Evolutionary conservation across 768 basidiomycete species (phyloP), one percentile per base, ranked within the genome.

Genomic region (Leccinellum luteum): DNA sequence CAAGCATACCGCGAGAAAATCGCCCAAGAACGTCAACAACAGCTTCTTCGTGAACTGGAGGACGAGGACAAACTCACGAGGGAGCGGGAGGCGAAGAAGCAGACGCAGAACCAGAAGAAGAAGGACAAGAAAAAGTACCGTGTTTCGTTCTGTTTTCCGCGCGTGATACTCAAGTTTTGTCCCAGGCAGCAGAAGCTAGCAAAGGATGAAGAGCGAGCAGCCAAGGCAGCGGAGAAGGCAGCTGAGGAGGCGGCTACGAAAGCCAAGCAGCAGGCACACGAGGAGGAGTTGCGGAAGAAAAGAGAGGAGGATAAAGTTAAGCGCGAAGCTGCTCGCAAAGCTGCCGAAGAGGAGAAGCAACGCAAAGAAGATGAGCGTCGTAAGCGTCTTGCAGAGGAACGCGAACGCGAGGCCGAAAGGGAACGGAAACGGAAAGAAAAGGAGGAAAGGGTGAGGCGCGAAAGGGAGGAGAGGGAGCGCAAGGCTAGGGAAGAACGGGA

Each of bases 1-100:
- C 90, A 94, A 67, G 94, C 96, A 14, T 98, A 96, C 69, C 89
- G 96, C 35, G 96, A 98, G 76, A 89, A 92, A 73, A 92, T 98
- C 17, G 96, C 97, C 13, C 93, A 96, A 70, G 95, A 96, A 74
- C 85, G 94, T 63, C 95, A 98, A 73, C 77, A 90, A 59, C 95
- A 98, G 65, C 81, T 99, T 21, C 79, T 99, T 56, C 86, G 92
- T 30, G 97, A 98, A 70, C 84, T 99, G 14, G 96, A 97, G 72
- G 94, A 95, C 64, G 97, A 98, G 76, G 92, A 96, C 68, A 91
- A 92, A 73, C 74, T 83, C 30, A 81, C 85, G 50, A 88, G 88
- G 69, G 94, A 97, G 69, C 84, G 85, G 64, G 95, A 97, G 76
- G 89, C 86, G 55, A 96, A 97, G 82, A 86, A 85, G 74, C 92